Base-by-base conservation (phyloP, 106 monocot species). In the Narthecium ossifragum region DNA sequence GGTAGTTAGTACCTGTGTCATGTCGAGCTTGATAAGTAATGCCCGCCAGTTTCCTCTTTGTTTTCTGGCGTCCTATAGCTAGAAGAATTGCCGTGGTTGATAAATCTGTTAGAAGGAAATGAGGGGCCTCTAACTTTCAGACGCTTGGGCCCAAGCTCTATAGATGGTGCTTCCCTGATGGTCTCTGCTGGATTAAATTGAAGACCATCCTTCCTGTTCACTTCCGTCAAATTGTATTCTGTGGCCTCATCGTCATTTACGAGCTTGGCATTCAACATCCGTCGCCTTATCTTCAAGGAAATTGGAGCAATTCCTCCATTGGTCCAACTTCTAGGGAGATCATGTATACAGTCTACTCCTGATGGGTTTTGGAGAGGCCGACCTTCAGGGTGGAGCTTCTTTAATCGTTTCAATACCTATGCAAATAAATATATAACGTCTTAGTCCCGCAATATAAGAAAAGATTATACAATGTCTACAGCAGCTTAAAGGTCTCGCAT, bases 331-430 rank as follows among this genome's bases (percentile, higher is more conserved):
- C 47, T 37, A 34, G 34, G 24, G 25, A 37, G 58, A 38, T 58
- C 46, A 31, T 18, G 45, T 23, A 15, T 21, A 13, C 43, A 43
- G 20, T 14, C 36, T 18, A 33, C 46, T 47, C 26, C 22, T 17
- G 47, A 41, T 55, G 38, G n/a, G 3, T 3, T 28, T 18, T 55
- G 37, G 8, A 39, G 27, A 24, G 14, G 7, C 7, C 41, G 37
- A 26, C 43, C 25, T 24, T 34, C 54, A 1, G 26, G 65, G 22
- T 67, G 27, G n/a, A 55, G 31, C 55, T 53, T 67, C 55, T 62
- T 74, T 47, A 67, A 46, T 25, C 74, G 52, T 67, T 67, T 74
- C 27, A 31, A 43, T 14, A 28, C 61, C 74, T 74, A 32, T 31
- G 24, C 34, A 39, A 45, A 43, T 17, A 53, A 23, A 43, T 25